Percentiles rank a stretch among this genome's conserved stretches.
These are phyloP conservation scores for Globisporangium nagaii DNA, from an alignment of 352 stramenopile species.

Conservation along the genomic window DNA sequence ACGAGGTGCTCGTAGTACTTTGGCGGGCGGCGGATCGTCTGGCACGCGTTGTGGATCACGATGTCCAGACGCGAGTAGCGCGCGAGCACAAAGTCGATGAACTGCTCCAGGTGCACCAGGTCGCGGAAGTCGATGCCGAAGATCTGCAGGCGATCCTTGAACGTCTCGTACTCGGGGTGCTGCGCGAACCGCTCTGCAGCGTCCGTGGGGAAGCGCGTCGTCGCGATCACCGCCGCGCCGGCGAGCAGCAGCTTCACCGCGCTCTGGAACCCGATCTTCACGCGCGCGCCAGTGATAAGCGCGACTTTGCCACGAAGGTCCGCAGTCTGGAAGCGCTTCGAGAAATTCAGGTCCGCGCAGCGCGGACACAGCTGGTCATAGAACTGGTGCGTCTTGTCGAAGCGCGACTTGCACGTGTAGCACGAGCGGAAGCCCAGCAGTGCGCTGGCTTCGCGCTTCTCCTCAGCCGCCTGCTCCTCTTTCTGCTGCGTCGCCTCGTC, in stretches of 20 bases:
- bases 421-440: slow-evolving; percentile 89
- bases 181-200: slow-evolving; percentile 86
- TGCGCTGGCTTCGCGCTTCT: slow-evolving; percentile 53
- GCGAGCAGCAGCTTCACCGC: slow-evolving; percentile 92
- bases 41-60: slow-evolving; percentile 97
- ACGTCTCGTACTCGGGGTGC: slow-evolving; percentile 91
- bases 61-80: slow-evolving; percentile 92
- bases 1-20: slow-evolving; percentile 93
- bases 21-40: slow-evolving; percentile 92
- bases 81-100: slow-evolving; percentile 83
- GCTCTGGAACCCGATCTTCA: slow-evolving; percentile 97
- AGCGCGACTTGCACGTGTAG: slow-evolving; percentile 95
- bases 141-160: slow-evolving; percentile 92
- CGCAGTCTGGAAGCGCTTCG: slow-evolving; percentile 91
- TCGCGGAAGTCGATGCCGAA: slow-evolving; percentile 96
- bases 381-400: slow-evolving; percentile 95
- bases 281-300: slow-evolving; percentile 92
- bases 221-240: slow-evolving; percentile 92
- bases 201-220: slow-evolving; percentile 93
- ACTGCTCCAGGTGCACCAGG: slow-evolving; percentile 93
- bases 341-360: slow-evolving; percentile 93
- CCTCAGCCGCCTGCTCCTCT: slow-evolving; percentile 39
- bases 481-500: slow-evolving; percentile 43
- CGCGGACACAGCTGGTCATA: slow-evolving; percentile 94
- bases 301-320: slow-evolving; percentile 89